Evolutionary conservation across 352 stramenopile genomes (phyloP).

Genomic region (Phytopythium helicoides): DNA sequence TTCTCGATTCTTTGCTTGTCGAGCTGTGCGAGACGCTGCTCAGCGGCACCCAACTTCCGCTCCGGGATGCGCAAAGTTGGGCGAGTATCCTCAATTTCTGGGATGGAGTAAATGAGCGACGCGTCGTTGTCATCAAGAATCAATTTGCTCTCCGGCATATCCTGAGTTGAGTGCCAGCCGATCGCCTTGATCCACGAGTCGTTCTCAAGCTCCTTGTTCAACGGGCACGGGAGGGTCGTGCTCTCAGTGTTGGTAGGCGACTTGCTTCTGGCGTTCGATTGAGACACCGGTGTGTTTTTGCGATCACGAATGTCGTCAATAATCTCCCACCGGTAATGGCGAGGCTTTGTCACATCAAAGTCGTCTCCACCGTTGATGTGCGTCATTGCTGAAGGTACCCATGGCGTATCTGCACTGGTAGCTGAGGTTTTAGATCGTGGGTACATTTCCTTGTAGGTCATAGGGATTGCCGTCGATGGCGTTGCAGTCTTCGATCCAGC

Average conservation of each 20-base stretch:
- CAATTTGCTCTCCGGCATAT: constrained; percentile 80
- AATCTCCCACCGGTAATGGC: constrained; percentile 78
- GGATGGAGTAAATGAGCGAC: constrained; percentile 70
- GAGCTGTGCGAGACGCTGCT: constrained; percentile 68
- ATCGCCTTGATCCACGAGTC: constrained; percentile 76
- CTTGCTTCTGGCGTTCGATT: not conserved
- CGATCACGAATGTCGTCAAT: constrained; percentile 12
- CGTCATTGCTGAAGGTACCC: constrained; percentile 21
- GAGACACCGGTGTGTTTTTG: not conserved
- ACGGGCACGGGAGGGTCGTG: constrained; percentile 26
- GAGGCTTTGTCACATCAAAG: constrained; percentile 78
- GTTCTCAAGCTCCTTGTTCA: constrained; percentile 73
- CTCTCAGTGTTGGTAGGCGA: not conserved
- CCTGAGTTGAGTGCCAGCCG: constrained; percentile 72
- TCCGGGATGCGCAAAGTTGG: constrained; percentile 82
- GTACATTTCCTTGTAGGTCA: constrained; percentile 27
- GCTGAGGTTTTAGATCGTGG: constrained; percentile 4
- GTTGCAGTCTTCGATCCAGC: constrained; percentile 1
- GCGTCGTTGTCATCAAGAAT: constrained; percentile 85
- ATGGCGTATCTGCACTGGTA: constrained; percentile 9
- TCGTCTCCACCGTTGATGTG: constrained; percentile 13
- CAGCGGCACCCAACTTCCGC: constrained; percentile 71
- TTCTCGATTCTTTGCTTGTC: constrained; percentile 78
- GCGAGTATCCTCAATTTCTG: constrained; percentile 77
- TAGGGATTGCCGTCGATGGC: constrained; percentile 4